Percentiles rank a stretch among this genome's conserved stretches.
These are phyloP conservation scores for Cryphonectria naterciae DNA, from an alignment of 2,329 filamentous ascomycete species.

Conservation along the genomic window DNA sequence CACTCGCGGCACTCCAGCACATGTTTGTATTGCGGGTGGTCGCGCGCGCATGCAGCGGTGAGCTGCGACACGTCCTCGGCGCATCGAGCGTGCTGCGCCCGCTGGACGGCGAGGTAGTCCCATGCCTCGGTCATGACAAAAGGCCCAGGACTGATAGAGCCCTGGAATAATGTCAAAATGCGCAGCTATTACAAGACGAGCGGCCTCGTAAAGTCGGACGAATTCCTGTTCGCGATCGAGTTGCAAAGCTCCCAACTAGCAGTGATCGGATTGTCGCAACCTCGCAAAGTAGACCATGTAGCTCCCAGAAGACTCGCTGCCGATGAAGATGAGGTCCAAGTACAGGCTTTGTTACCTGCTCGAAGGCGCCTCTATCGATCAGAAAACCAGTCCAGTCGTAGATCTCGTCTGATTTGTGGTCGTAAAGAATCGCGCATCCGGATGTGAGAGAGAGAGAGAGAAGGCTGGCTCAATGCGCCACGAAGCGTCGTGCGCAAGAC, in stretches of 20 bases:
- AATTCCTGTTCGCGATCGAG: background rate
- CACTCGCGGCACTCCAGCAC: slow-evolving; percentile 53
- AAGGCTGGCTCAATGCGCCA: background rate
- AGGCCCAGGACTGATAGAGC: background rate
- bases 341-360: background rate
- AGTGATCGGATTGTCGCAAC: background rate
- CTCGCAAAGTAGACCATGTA: background rate
- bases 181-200: background rate
- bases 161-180: background rate
- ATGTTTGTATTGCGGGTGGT: slow-evolving; percentile 46
- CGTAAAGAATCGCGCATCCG: background rate
- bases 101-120: slow-evolving; percentile 17
- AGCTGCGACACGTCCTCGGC: slow-evolving; percentile 48
- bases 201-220: background rate
- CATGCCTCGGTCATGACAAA: slow-evolving; percentile 20
- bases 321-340: background rate
- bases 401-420: background rate
- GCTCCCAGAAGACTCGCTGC: background rate
- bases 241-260: background rate
- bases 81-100: slow-evolving; percentile 38
- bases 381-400: background rate
- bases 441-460: background rate
- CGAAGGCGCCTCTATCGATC: background rate
- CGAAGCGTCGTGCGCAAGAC: background rate
- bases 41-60: slow-evolving; percentile 46